Evolutionary conservation across 2,329 filamentous ascomycete genomes (phyloP).

Genomic region (Blastomyces parvus): DNA sequence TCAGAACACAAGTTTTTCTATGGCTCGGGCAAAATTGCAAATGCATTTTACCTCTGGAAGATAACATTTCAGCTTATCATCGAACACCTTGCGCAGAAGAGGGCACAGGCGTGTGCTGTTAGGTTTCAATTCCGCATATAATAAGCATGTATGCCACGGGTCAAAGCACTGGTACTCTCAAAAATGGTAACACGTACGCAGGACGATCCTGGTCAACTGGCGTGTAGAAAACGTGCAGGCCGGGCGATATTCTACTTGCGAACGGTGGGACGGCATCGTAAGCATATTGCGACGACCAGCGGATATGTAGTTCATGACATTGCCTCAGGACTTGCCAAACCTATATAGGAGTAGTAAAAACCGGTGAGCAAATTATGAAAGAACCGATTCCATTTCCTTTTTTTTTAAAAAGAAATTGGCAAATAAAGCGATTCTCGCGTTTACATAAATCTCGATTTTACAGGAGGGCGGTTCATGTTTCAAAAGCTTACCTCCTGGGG

Average conservation of each 20-base stretch:
- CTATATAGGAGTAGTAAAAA: conserved; percentile 34
- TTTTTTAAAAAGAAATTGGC: background rate
- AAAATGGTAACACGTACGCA: conserved; percentile 25
- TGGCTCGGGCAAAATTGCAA: background rate
- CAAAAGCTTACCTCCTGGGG: conserved; percentile 48
- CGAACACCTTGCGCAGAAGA: conserved; percentile 50
- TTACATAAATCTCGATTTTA: background rate
- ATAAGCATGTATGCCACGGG: background rate
- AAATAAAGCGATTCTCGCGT: too few relatives aligned
- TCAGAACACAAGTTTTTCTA: conserved; percentile 15
- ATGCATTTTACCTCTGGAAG: conserved; percentile 36
- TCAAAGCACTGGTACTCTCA: background rate
- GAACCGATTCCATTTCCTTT: background rate
- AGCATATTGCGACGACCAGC: conserved; percentile 57
- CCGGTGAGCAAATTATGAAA: background rate
- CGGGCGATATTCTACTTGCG: conserved; percentile 63
- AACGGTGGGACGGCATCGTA: conserved; percentile 60
- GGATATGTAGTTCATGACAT: conserved; percentile 64
- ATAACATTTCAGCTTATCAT: conserved; percentile 46
- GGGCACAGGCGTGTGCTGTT: conserved; percentile 47
- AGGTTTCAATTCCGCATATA: background rate
- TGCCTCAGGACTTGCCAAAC: conserved; percentile 53
- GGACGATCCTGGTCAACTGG: conserved; percentile 37
- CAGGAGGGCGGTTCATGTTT: background rate
- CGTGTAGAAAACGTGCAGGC: conserved; percentile 71